phyloP scores from a whole-genome alignment of 2,329 filamentous ascomycete species.

The Fusarium phyllophilum region DNA sequence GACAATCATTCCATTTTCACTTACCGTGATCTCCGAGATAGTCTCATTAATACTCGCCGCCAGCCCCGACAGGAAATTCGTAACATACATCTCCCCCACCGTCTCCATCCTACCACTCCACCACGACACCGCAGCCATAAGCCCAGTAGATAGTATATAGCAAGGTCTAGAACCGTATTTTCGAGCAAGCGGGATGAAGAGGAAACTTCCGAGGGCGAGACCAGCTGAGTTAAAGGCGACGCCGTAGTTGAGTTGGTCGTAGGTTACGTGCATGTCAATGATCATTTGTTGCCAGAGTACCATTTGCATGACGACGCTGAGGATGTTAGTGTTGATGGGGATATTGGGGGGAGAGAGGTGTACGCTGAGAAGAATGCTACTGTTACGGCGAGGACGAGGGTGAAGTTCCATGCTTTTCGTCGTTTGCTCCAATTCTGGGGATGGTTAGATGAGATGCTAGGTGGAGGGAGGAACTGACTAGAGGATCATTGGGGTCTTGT shows the following conservation, averaged over 20 bases:
- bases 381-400: constrained; percentile 36
- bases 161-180: constrained; percentile 46
- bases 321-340: fast-evolving
- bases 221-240: constrained; percentile 43
- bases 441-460: background rate
- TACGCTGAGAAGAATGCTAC: constrained; percentile 40
- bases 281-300: constrained; percentile 47
- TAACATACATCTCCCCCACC: constrained; percentile 37
- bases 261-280: constrained; percentile 39
- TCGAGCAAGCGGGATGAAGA: constrained; percentile 47
- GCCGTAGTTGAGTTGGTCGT: constrained; percentile 38
- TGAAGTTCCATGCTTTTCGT: constrained; percentile 41
- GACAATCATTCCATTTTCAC: too few species aligned
- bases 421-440: constrained; percentile 42
- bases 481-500: constrained; percentile 41
- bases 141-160: constrained; percentile 37
- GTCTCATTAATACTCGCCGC: constrained; percentile 53
- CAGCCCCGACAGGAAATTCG: constrained; percentile 45
- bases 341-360: too few species aligned
- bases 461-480: constrained; percentile 11
- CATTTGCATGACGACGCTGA: constrained; percentile 20
- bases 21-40: constrained; percentile 49
- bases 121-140: constrained; percentile 20
- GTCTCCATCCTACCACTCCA: constrained; percentile 15
- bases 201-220: constrained; percentile 44